Conservation (phyloP, 1,284 basidiomycete species). For the Ceraceosorus bombacis region DNA sequence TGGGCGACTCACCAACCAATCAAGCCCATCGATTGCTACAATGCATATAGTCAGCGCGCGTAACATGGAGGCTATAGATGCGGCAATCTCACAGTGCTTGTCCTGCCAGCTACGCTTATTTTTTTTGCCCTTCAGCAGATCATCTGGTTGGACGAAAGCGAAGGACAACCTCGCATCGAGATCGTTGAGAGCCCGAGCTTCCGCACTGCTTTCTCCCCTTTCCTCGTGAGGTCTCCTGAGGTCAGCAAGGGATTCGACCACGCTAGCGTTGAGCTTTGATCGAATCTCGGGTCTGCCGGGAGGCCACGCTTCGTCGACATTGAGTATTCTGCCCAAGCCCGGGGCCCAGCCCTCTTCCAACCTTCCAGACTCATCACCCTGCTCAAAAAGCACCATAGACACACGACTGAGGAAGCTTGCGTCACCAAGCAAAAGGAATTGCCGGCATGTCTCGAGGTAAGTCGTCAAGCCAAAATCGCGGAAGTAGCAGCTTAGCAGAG, state of each 20-base stretch:
- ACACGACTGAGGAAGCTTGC: conserved; percentile 21
- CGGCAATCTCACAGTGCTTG: conserved; percentile 2
- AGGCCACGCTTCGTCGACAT: conserved; percentile 17
- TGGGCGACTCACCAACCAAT: conserved; percentile 19
- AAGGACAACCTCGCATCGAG: conserved; percentile 34
- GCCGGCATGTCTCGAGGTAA: conserved; percentile 35
- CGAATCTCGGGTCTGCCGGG: conserved; percentile 23
- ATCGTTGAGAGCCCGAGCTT: conserved; percentile 23
- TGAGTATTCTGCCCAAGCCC: neutral
- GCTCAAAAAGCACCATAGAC: conserved; percentile 24
- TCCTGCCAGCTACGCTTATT: conserved; percentile 21
- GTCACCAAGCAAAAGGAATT: conserved; percentile 29
- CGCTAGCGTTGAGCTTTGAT: conserved; percentile 26
- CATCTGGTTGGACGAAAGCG: conserved; percentile 23
- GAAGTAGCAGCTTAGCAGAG: conserved; percentile 38
- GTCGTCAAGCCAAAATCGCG: conserved; percentile 27
- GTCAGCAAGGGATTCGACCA: conserved; percentile 28
- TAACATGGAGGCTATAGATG: no score
- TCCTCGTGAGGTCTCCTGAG: conserved; percentile 5
- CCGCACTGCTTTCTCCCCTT: neutral
- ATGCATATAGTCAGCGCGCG: no score
- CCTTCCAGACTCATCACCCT: neutral
- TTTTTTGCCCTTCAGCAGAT: conserved; percentile 2
- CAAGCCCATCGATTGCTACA: conserved; percentile 24
- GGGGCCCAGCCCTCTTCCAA: neutral